Conservation (phyloP, 805 yeast species). For the Saccharomyces jurei region DNA sequence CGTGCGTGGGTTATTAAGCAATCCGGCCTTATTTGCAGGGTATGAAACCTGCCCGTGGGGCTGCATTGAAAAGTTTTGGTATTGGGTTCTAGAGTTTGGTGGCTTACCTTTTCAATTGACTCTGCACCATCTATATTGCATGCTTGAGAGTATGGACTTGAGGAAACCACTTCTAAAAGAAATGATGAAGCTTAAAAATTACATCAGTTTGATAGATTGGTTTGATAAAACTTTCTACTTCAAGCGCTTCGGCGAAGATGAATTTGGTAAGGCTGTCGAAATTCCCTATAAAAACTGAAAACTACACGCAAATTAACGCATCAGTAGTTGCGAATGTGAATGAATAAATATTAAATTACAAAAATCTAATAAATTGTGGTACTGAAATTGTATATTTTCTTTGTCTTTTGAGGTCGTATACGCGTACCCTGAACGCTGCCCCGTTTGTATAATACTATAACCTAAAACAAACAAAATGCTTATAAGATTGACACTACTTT, state of each 20-base stretch:
- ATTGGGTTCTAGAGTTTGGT: slow-evolving; percentile 58
- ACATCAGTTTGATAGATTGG: slow-evolving; percentile 72
- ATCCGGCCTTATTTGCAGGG: slow-evolving; percentile 85
- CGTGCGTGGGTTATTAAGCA: slow-evolving; percentile 76
- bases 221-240: slow-evolving; percentile 64
- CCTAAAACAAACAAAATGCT: neutral
- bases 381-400: neutral
- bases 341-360: neutral
- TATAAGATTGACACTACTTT: neutral
- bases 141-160: slow-evolving; percentile 54
- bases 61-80: slow-evolving; percentile 78
- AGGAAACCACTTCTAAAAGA: slow-evolving; percentile 43
- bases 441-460: neutral
- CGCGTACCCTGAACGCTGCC: neutral
- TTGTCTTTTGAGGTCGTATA: neutral
- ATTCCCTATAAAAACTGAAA: slow-evolving; percentile 33
- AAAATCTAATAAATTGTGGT: neutral
- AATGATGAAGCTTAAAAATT: slow-evolving; percentile 51
- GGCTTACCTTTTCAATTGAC: slow-evolving; percentile 79
- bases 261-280: slow-evolving; percentile 51
- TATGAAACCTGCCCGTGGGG: slow-evolving; percentile 76
- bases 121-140: slow-evolving; percentile 84
- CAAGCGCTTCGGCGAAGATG: slow-evolving; percentile 57
- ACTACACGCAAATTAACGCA: neutral
- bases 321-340: neutral